These are phyloP conservation scores for Penicillium lividum DNA, from an alignment of 495 filamentous ascomycete species.

Conservation along the genomic window DNA sequence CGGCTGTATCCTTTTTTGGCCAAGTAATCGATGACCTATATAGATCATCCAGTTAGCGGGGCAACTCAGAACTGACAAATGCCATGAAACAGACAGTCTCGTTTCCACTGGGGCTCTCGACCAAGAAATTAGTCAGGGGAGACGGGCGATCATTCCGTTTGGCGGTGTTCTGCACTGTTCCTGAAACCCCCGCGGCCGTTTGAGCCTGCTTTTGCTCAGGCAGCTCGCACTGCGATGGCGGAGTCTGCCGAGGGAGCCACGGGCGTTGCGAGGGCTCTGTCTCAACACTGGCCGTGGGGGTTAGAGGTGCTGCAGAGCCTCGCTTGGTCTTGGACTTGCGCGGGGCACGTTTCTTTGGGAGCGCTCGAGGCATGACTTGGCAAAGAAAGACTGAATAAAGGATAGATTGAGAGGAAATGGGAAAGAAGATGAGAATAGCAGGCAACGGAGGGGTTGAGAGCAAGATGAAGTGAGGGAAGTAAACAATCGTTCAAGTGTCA, in stretches of 20 bases:
- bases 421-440: neutral
- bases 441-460: neutral
- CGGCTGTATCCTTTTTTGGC: constrained; percentile 92
- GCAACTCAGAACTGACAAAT: neutral
- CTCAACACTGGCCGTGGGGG: neutral
- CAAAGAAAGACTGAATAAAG: neutral
- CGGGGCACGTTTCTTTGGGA: neutral
- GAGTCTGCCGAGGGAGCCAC: neutral
- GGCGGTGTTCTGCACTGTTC: too few species aligned
- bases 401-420: neutral
- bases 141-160: neutral
- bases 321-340: neutral
- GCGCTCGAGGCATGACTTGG: neutral
- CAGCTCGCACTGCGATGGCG: neutral
- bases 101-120: neutral
- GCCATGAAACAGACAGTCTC: neutral
- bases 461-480: neutral
- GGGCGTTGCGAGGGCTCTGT: neutral
- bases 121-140: neutral
- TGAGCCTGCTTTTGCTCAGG: neutral
- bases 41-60: neutral
- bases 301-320: neutral
- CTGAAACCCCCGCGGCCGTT: neutral
- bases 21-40: constrained; percentile 91
- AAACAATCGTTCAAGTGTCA: neutral